phyloP scores from a whole-genome alignment of 2,329 filamentous ascomycete species.

The Beauveria medogensis region DNA sequence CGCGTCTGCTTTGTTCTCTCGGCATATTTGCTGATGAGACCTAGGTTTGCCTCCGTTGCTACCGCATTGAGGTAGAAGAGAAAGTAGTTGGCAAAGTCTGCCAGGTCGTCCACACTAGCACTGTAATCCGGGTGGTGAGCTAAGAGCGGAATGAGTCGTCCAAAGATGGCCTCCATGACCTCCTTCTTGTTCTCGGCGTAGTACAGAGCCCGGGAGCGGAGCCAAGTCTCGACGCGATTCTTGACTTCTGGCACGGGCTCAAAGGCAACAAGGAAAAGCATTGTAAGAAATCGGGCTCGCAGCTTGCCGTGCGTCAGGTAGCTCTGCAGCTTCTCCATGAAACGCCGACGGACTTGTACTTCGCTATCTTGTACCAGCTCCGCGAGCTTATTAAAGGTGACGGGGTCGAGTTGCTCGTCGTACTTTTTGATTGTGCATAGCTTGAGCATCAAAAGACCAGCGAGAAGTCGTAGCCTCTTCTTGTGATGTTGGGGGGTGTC shows the following conservation, averaged over 20 bases:
- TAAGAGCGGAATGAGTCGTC: conserved; percentile 75
- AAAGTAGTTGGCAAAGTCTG: conserved; percentile 81
- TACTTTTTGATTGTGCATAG: conserved; percentile 69
- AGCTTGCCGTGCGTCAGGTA: conserved; percentile 70
- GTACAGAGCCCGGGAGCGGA: conserved; percentile 67
- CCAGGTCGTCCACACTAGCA: conserved; percentile 55
- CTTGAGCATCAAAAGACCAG: conserved; percentile 75
- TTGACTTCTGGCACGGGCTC: conserved; percentile 72
- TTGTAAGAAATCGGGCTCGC: conserved; percentile 72
- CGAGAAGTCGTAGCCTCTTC: conserved; percentile 71
- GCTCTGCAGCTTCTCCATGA: conserved; percentile 82
- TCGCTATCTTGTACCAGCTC: conserved; percentile 73
- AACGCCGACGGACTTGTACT: conserved; percentile 65
- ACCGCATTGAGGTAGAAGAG: conserved; percentile 80
- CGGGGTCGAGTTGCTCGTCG: conserved; percentile 64
- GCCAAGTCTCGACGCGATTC: conserved; percentile 75
- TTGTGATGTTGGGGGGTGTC: conserved; percentile 72
- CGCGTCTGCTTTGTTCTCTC: conserved; percentile 86
- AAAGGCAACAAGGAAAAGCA: conserved; percentile 85
- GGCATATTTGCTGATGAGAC: conserved; percentile 82
- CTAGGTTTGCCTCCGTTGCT: conserved; percentile 78
- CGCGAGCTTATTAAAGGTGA: conserved; percentile 74
- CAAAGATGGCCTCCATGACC: conserved; percentile 72
- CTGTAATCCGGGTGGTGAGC: conserved; percentile 92
- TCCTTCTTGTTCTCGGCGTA: conserved; percentile 51